phyloP scores from a whole-genome alignment of 1,284 basidiomycete species.

The Fomitopsis palustris region DNA sequence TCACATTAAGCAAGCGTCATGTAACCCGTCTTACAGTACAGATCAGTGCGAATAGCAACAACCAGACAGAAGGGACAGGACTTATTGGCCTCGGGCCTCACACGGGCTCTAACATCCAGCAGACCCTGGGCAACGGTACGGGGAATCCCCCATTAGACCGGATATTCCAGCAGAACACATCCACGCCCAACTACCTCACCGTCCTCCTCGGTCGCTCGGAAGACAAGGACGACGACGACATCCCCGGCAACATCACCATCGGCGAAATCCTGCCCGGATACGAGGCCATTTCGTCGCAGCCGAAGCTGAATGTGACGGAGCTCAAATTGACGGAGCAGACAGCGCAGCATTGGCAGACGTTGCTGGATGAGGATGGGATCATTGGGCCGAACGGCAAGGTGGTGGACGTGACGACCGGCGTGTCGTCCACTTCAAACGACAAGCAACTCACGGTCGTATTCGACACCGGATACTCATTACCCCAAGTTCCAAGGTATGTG shows the following conservation, averaged over 20 bases:
- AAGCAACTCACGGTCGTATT: conserved; percentile 47
- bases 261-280: conserved; percentile 29
- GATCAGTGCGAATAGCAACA: conserved; percentile 12
- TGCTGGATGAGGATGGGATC: conserved; percentile 27
- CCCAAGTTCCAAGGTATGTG: conserved; percentile 49
- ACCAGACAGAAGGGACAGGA: conserved; percentile 21
- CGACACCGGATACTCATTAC: conserved; percentile 59
- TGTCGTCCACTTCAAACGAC: conserved; percentile 35
- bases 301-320: conserved; percentile 27
- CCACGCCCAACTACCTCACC: conserved; percentile 53
- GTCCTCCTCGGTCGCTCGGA: conserved; percentile 31
- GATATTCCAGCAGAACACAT: conserved; percentile 54
- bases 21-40: conserved; percentile 17
- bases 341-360: conserved; percentile 32
- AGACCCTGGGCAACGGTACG: conserved; percentile 15
- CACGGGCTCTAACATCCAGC: conserved; percentile 27
- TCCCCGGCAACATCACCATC: conserved; percentile 32
- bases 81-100: conserved; percentile 38
- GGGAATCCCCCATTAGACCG: conserved; percentile 52
- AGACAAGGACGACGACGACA: conserved; percentile 20
- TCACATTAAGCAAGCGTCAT: background rate
- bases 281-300: conserved; percentile 26
- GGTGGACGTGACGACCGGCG: conserved; percentile 39
- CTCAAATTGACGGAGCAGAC: conserved; percentile 10
- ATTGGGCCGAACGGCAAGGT: conserved; percentile 33